Evolutionary conservation across 306 rosid genomes (phyloP).

Genomic region (Cajanus cajan): DNA sequence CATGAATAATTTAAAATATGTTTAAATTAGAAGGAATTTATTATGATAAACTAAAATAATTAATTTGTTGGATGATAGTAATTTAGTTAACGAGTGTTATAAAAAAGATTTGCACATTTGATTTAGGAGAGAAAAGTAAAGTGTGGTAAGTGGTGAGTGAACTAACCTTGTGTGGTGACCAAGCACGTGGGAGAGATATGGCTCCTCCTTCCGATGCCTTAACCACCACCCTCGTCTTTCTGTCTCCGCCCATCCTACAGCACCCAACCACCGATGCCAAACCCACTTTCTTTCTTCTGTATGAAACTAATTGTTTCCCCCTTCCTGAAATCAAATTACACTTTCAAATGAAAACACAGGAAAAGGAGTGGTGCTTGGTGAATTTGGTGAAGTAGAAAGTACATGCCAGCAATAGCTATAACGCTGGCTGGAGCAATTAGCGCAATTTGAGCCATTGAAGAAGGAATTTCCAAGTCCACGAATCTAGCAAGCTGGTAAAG

Average conservation of each 20-base stretch:
- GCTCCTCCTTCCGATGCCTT: conserved; percentile 42
- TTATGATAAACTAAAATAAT: no score
- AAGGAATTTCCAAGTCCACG: not conserved
- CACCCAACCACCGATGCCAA: not conserved
- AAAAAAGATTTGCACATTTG: no score
- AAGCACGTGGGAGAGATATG: not conserved
- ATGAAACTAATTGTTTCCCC: not conserved
- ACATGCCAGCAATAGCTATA: conserved; percentile 37
- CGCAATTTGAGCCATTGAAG: conserved; percentile 47
- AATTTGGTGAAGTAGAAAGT: not conserved
- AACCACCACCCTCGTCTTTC: not conserved
- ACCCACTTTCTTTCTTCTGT: not conserved
- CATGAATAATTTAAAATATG: no score
- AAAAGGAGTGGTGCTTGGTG: not conserved
- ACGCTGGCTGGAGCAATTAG: conserved; percentile 37
- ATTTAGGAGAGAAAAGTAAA: no score
- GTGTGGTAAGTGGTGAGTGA: no score
- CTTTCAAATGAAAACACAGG: not conserved
- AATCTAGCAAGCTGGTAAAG: not conserved
- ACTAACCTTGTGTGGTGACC: conserved; percentile 33
- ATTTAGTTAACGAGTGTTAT: no score
- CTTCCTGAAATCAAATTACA: conserved; percentile 20
- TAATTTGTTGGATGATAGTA: no score
- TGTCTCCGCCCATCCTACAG: conserved; percentile 10
- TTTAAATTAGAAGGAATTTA: no score